Percentiles rank a stretch among this genome's conserved stretches.
Conservation (phyloP, 75 land plant species). For the Pinus tabuliformis region DNA sequence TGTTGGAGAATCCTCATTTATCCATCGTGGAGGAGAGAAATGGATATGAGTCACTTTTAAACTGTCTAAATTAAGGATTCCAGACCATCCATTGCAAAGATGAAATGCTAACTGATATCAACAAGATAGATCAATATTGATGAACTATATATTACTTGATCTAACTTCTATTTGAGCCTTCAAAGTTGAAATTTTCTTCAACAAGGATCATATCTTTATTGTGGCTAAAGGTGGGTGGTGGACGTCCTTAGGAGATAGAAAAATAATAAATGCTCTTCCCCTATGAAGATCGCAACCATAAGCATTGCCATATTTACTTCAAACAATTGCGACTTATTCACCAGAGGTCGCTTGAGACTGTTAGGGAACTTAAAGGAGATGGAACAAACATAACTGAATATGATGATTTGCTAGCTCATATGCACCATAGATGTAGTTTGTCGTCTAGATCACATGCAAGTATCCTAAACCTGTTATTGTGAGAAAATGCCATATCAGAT, state of each 20-base stretch:
- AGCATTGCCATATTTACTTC: too few relatives aligned
- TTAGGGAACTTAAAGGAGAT: slow-evolving; percentile 33
- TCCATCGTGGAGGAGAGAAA: slow-evolving; percentile 23
- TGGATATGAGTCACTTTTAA: slow-evolving; percentile 26
- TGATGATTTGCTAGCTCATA: slow-evolving; percentile 42
- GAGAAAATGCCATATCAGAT: slow-evolving; percentile 39
- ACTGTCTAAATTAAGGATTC: slow-evolving; percentile 12
- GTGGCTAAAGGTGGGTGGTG: too few relatives aligned
- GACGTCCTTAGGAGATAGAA: too few relatives aligned
- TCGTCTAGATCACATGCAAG: slow-evolving; percentile 60
- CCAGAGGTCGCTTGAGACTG: slow-evolving; percentile 44
- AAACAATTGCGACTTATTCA: slow-evolving; percentile 26
- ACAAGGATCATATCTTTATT: too few relatives aligned
- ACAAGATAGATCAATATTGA: too few relatives aligned
- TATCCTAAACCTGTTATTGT: slow-evolving; percentile 43
- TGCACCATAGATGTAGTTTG: slow-evolving; percentile 60
- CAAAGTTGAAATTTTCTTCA: too few relatives aligned
- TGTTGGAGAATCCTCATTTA: too few relatives aligned
- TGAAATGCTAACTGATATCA: too few relatives aligned
- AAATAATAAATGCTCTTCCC: not conserved
- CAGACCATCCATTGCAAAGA: slow-evolving; percentile 10
- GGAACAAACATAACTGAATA: slow-evolving; percentile 40
- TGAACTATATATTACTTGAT: too few relatives aligned
- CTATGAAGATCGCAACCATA: not conserved
- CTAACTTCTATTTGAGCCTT: too few relatives aligned